Evolutionary conservation across 2,329 filamentous ascomycete species (phyloP).

Genomic region (Colletotrichum orbiculare): DNA sequence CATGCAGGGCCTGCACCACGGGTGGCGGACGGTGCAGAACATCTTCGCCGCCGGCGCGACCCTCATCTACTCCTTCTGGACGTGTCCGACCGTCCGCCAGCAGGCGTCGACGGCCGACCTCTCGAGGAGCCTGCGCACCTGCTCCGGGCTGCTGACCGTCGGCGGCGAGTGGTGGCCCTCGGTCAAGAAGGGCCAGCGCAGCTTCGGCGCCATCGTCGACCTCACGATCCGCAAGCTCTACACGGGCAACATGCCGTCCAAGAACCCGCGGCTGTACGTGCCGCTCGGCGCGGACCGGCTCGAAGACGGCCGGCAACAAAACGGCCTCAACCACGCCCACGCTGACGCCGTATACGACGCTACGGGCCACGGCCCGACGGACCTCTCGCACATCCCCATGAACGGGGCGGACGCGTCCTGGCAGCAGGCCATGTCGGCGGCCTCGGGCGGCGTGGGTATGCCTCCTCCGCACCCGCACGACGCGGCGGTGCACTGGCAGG

Average conservation of each 20-base stretch:
- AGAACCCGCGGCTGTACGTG: conserved; percentile 20
- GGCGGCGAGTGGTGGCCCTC: conserved; percentile 55
- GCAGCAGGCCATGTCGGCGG: conserved; percentile 13
- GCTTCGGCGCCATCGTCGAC: conserved; percentile 45
- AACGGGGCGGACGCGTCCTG: conserved; percentile 18
- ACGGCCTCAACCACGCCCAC: neutral
- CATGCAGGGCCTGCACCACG: conserved; percentile 44
- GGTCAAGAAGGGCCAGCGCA: conserved; percentile 45
- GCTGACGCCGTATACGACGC: conserved; percentile 3
- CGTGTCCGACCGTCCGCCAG: conserved; percentile 42
- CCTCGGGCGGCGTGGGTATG: conserved; percentile 9
- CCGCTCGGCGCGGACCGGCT: conserved; percentile 5
- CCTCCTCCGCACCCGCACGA: neutral
- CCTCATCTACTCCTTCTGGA: conserved; percentile 52
- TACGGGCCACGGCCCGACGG: neutral
- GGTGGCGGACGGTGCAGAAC: conserved; percentile 51
- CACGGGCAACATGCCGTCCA: conserved; percentile 28
- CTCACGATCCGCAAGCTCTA: conserved; percentile 40
- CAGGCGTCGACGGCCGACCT: conserved; percentile 35
- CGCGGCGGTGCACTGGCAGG: conserved; percentile 15
- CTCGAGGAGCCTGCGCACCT: conserved; percentile 42
- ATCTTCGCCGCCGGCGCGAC: conserved; percentile 51
- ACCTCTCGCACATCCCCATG: conserved; percentile 3
- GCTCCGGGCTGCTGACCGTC: conserved; percentile 50
- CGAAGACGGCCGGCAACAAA: neutral